Base-by-base conservation (phyloP, 306 rosid genomes). In the Phaseolus lunatus region DNA sequence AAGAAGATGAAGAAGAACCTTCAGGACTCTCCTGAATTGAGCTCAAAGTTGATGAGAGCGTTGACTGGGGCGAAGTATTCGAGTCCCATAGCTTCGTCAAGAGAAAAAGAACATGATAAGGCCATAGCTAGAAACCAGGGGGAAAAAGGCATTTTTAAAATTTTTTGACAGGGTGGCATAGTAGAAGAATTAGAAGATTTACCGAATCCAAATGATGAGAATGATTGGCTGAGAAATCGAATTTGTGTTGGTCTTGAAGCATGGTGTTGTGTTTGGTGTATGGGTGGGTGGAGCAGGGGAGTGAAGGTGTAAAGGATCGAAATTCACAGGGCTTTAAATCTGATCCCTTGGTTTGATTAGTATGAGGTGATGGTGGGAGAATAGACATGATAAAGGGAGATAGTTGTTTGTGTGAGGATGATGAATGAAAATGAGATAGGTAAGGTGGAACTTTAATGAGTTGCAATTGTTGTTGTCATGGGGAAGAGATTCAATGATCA, bases 1-100 rank as follows among this genome's bases (percentile, higher is more conserved):
- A 85, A 41, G 83, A 76, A 1, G 39, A 6, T 5, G 37, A 33
- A 33, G 84, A 87, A 33, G 83, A 76, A 1, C 49, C 89, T 85
- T 87, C 87, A 19, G 85, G 50, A 53, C 88, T 91, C 54, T 89
- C 88, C 9, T 81, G 76, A 43, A 72, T 79, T 31, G 87, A 88
- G 18, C 84, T 81, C 73, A 87, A 26, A 13, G 89, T 85, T 59
- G 88, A 87, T 52, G 80, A 63, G 18, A 85, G 84, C 80, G 90
- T 85, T 64, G 88, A 87, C 56, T 81, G 59, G 18, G 87, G 85
- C 80, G 87, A 81, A 76, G 78, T 79, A n/a, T 69, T 41, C 13
- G 65, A 76, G 67, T 88, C 88, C 91, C 88, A 83, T 29, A 76
- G 67, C 91, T 89, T 76, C 14, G 47, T 2, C 48, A 69, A 2